A percentile compares a stretch with the other conserved stretches of the same genome.
phyloP scores from a whole-genome alignment of 2,329 filamentous ascomycete genomes.

The Nigrograna mackinnonii region DNA sequence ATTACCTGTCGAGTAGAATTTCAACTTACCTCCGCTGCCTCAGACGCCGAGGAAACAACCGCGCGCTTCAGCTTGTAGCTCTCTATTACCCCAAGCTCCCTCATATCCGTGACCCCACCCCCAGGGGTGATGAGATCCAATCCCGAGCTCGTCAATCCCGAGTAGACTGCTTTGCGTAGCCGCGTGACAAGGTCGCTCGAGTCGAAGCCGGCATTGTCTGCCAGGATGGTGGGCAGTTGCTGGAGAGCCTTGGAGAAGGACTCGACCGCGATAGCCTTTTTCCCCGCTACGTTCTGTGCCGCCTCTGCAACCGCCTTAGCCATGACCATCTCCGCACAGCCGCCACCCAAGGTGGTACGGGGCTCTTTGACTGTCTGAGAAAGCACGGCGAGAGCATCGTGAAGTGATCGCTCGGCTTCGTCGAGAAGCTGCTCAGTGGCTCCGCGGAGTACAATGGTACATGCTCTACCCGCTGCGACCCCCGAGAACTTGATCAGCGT shows the following conservation, averaged over 20 bases:
- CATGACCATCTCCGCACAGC: constrained; percentile 99
- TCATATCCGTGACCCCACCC: constrained; percentile 93
- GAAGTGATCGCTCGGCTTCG: constrained; percentile 92
- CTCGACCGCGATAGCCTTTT: constrained; percentile 92
- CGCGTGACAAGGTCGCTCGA: constrained; percentile 91
- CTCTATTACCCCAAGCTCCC: constrained; percentile 91
- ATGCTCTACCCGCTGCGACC: constrained; percentile 89
- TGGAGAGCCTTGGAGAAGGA: constrained; percentile 86
- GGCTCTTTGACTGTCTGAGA: constrained; percentile 97
- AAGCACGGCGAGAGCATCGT: constrained; percentile 93
- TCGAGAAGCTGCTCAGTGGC: constrained; percentile 97
- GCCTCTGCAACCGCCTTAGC: constrained; percentile 95
- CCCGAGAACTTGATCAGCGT: constrained; percentile 97
- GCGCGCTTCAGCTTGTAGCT: constrained; percentile 98
- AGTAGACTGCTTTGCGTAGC: constrained; percentile 91
- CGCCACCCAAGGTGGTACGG: constrained; percentile 89
- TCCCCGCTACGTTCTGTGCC: constrained; percentile 91
- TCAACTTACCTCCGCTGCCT: constrained; percentile 85
- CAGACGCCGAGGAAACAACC: constrained; percentile 94
- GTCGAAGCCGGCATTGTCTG: constrained; percentile 96
- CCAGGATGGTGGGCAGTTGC: constrained; percentile 93
- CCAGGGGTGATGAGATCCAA: constrained; percentile 87
- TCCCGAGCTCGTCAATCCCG: constrained; percentile 89
- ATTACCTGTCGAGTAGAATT: constrained; percentile 5
- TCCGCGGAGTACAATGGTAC: constrained; percentile 94